Evolutionary conservation across 129 eudicot genomes (phyloP).

Genomic region (Arctium minus): DNA sequence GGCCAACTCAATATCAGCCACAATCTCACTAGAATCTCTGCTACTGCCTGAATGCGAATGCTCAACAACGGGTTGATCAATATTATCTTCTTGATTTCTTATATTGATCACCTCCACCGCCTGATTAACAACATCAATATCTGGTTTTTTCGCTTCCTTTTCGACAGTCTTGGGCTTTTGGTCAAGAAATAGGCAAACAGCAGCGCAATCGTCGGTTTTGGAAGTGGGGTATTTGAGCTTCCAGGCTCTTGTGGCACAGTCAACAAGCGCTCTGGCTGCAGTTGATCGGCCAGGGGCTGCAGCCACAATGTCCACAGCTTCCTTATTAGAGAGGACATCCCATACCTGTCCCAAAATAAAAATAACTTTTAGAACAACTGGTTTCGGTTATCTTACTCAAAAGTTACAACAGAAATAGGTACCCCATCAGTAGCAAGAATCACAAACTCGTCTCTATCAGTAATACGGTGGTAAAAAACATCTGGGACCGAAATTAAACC

Average conservation of each 20-base stretch:
- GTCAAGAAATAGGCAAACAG: conserved; percentile 36
- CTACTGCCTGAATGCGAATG: too few relatives aligned
- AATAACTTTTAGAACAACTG: neutral
- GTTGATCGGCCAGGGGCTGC: conserved; percentile 15
- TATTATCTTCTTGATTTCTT: neutral
- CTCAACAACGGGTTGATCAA: neutral
- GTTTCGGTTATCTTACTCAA: neutral
- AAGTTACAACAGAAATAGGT: neutral
- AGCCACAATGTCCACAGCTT: conserved; percentile 36
- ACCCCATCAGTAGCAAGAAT: conserved; percentile 55
- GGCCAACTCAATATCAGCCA: neutral
- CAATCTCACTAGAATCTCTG: neutral
- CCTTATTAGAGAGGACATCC: conserved; percentile 45
- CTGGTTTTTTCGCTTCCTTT: neutral
- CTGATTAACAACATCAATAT: neutral
- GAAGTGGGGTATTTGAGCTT: conserved; percentile 42
- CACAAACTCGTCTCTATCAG: conserved; percentile 18
- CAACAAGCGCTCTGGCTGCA: conserved; percentile 43
- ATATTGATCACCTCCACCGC: neutral
- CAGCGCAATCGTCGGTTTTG: conserved; percentile 42
- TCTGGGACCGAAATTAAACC: conserved; percentile 37
- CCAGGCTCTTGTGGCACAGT: conserved; percentile 39
- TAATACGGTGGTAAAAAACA: conserved; percentile 15
- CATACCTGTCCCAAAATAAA: conserved; percentile 25
- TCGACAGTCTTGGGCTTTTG: neutral